Conservation (phyloP, 768 basidiomycete species). For the Hypholoma sublateritium region DNA sequence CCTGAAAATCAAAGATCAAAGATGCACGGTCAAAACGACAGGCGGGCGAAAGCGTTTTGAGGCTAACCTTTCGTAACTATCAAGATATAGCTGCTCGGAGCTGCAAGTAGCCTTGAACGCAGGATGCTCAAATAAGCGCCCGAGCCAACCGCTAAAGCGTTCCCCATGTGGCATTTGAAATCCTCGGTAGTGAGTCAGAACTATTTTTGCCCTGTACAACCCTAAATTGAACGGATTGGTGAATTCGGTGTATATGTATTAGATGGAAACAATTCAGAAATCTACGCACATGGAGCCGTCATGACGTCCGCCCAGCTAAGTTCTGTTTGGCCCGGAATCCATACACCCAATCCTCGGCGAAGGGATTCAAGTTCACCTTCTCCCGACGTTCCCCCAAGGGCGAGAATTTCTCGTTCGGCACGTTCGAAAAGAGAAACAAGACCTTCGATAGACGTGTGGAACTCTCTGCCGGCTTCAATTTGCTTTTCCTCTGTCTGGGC, state of each 20-base stretch:
- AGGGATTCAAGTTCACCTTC: conserved; percentile 39
- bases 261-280: not conserved
- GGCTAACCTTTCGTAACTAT: conserved; percentile 67
- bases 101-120: conserved; percentile 70
- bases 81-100: conserved; percentile 62
- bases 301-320: conserved; percentile 67
- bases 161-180: conserved; percentile 53
- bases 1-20: conserved; percentile 30
- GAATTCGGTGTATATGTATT: not conserved
- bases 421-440: conserved; percentile 58
- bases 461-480: conserved; percentile 51
- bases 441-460: conserved; percentile 46
- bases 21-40: not conserved
- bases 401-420: conserved; percentile 46
- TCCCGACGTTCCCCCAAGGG: conserved; percentile 35
- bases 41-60: not conserved
- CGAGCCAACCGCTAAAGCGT: conserved; percentile 53
- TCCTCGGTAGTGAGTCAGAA: conserved; percentile 65
- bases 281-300: conserved; percentile 63
- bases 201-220: conserved; percentile 65
- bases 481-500: conserved; percentile 60
- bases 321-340: conserved; percentile 49
- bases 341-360: conserved; percentile 51
- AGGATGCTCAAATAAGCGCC: conserved; percentile 56
- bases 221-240: conserved; percentile 37